Evolutionary conservation across 441 rosid genomes (phyloP), one percentile per base, ranked within the genome.

Genomic region (Erysimum pusillum): DNA sequence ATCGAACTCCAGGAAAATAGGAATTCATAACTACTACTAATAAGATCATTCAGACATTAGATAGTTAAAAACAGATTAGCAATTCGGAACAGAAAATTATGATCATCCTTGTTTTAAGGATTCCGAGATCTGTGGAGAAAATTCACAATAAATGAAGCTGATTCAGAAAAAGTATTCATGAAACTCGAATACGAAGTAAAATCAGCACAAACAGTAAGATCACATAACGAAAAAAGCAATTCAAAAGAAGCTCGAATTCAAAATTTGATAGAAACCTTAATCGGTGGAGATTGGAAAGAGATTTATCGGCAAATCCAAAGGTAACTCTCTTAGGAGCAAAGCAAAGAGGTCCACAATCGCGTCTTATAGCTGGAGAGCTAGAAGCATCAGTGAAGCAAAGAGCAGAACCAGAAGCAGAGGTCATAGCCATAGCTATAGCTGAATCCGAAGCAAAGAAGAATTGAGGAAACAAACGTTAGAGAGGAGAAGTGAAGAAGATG

Each of bases 361-460:
- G 63, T 76, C 63, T 66, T 48, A 74, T 67, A 67, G 46, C 7
- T 10, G 64, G 79, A 52, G 69, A 49, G 9, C 13, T 80, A 56
- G 80, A 82, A 53, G 73, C 78, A 51, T 73, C 82, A 38, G 71
- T 48, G 63, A 74, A 76, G 46, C 76, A 68, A 68, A 84, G 81
- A 51, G 83, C 67, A 63, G 79, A 69, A 42, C 78, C 76, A 77
- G 79, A 85, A 68, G 85, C 83, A 67, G 89, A 84, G n/a, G 93
- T 87, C 89, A 91, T 77, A 69, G 94, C 71, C 63, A n/a, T n/a
- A n/a, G n/a, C n/a, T n/a, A 57, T 70, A 51, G 51, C 59, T 74
- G 73, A 71, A 76, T 57, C 49, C 56, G 67, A 75, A 63, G 25
- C 3, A 5, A 44, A 11, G 48, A 52, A 49, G 36, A 63, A 15